Evolutionary conservation across 768 basidiomycete species (phyloP).

Genomic region (Holtermanniella nyarrowii): DNA sequence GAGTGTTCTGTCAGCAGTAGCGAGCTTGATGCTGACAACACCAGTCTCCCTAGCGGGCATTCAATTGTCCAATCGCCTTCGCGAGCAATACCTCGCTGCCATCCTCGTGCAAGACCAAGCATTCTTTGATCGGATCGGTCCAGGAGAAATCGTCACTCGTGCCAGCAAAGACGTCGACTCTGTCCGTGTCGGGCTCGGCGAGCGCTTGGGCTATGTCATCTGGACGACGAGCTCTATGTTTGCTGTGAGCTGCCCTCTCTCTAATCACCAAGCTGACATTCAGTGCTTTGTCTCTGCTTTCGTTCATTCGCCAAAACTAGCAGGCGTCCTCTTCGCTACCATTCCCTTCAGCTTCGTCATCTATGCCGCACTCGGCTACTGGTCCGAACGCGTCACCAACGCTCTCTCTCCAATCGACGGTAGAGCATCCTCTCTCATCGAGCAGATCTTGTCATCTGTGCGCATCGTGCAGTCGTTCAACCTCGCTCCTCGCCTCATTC

Average conservation of each 20-base stretch:
- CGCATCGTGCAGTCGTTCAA: conserved; percentile 32
- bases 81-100: conserved; percentile 22
- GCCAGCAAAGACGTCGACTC: conserved; percentile 23
- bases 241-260: conserved; percentile 10
- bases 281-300: conserved; percentile 24
- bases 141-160: conserved; percentile 22
- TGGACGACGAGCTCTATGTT: conserved; percentile 19
- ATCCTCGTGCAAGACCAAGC: conserved; percentile 25
- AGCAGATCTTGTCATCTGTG: conserved; percentile 30
- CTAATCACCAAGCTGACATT: background rate
- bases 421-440: conserved; percentile 21
- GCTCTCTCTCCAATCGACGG: conserved; percentile 13
- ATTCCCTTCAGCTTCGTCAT: conserved; percentile 18
- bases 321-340: conserved; percentile 24
- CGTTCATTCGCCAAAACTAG: conserved; percentile 16
- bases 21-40: background rate
- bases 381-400: conserved; percentile 12
- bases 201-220: conserved; percentile 23
- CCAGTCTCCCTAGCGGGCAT: conserved; percentile 20
- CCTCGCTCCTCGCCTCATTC: conserved; percentile 7
- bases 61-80: conserved; percentile 15
- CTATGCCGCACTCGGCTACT: conserved; percentile 12
- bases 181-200: conserved; percentile 20
- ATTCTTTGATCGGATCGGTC: conserved; percentile 26
- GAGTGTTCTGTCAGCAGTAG: conserved; percentile 3